Base-by-base conservation (phyloP, 2,329 filamentous ascomycete species). In the Aschersonia sp. region DNA sequence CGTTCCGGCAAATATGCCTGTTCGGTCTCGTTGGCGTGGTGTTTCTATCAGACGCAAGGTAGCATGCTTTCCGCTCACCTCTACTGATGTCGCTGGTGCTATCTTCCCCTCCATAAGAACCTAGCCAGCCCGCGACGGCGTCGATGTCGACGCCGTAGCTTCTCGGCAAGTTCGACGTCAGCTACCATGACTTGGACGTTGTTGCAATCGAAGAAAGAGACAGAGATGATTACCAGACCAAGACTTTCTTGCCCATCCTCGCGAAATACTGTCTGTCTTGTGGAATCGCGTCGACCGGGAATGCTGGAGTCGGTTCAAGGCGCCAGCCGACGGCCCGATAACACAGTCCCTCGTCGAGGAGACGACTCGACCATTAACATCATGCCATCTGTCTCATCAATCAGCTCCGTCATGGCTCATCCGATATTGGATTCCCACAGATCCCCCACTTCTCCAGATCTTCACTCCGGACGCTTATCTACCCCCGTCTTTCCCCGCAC, bases 61-160 rank as follows among this genome's bases (percentile, higher is more conserved):
- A 6, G 9, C 10, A n/a, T 20, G 20, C 40, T 53, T 6, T 7
- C 4, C 2, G 31, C 50, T 52, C 56, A 77, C 80, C 82, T 70
- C 83, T 71, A 58, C 77, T 82, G 52, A 88, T 86, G 55, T 88
- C 84, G 56, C 74, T 84, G 1, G 76, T 78, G 5, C 75, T 82
- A 58, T 88, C 83, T 60, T 87, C 75, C 40, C 84, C 82, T 12
- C 81, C 81, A 56, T 89, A 88, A 0, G 78, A 84, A 1, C 84
- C 84, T 0, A 88, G 68, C 84, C 84, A 88, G 6, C 84, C 82
- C 1, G 82, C 77, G 2, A 87, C 80, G n/a, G 82, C 83, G 53
- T 88, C 83, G 30, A 88, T 80, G 51, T 88, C 84, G 30, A 87
- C 79, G 3, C 82, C 80, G 55, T 85, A 85, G 54, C 75, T 70